Conservation (phyloP, 2,329 filamentous ascomycete species). For the Harringtonia lauricola region DNA sequence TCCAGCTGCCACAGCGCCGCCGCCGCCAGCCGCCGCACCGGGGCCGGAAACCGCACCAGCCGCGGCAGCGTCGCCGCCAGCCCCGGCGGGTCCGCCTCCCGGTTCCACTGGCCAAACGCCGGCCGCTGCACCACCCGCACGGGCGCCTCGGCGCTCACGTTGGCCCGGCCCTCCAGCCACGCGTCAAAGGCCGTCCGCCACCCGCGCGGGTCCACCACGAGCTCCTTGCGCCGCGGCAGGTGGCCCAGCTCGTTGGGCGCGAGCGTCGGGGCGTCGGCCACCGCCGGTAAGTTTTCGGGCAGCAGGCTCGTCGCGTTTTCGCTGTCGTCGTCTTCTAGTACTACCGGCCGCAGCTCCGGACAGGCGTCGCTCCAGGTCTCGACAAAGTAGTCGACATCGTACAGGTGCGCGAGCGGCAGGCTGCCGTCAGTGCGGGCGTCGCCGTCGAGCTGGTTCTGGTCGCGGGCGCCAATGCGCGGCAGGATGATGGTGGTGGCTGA, state of each 20-base stretch:
- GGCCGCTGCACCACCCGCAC: slow-evolving; percentile 15
- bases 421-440: slow-evolving; percentile 3
- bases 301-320: too few relatives aligned
- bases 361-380: slow-evolving; percentile 4
- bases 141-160: slow-evolving; percentile 5
- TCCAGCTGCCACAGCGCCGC: slow-evolving; percentile 20
- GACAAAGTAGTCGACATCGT: slow-evolving; percentile 9
- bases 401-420: slow-evolving; percentile 5
- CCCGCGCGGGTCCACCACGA: slow-evolving; percentile 11
- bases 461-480: slow-evolving; percentile 13
- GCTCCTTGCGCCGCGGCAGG: slow-evolving; percentile 7
- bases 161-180: slow-evolving; percentile 6
- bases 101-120: slow-evolving; percentile 13
- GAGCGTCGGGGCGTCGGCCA: background rate
- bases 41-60: slow-evolving; percentile 7
- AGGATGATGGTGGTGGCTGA: slow-evolving; percentile 8
- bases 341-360: slow-evolving; percentile 8
- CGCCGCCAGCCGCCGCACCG: slow-evolving; percentile 18
- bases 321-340: slow-evolving; percentile 3
- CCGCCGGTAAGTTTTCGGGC: slow-evolving; percentile 1
- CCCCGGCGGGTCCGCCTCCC: slow-evolving; percentile 12
- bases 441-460: slow-evolving; percentile 9
- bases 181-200: slow-evolving; percentile 12
- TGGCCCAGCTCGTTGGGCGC: slow-evolving; percentile 4
- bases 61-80: slow-evolving; percentile 11